Conservation (phyloP, 2,329 filamentous ascomycete species). For the Pseudogymnoascus sp. region DNA sequence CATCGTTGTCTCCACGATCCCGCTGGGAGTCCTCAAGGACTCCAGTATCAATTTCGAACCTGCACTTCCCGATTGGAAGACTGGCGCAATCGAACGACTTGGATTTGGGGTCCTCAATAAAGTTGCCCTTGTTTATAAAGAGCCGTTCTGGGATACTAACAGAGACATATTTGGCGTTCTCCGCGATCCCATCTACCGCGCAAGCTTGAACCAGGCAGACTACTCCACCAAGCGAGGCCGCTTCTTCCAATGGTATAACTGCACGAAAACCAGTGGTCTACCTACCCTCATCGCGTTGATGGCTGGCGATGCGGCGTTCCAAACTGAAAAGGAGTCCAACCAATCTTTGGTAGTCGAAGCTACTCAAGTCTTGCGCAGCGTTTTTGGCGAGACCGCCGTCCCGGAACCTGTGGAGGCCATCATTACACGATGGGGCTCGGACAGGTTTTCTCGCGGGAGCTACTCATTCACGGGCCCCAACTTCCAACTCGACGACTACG, state of each 20-base stretch:
- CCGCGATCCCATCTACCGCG: slow-evolving; percentile 58
- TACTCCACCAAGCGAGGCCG: slow-evolving; percentile 75
- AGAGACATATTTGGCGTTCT: slow-evolving; percentile 92
- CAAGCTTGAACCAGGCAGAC: slow-evolving; percentile 69
- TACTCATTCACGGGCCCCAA: slow-evolving; percentile 88
- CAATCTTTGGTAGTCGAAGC: slow-evolving; percentile 72
- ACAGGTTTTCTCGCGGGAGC: slow-evolving; percentile 84
- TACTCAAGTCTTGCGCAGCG: slow-evolving; percentile 63
- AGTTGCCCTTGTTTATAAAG: slow-evolving; percentile 80
- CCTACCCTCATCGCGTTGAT: slow-evolving; percentile 86
- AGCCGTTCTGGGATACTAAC: slow-evolving; percentile 82
- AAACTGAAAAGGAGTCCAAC: slow-evolving; percentile 71
- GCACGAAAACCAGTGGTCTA: slow-evolving; percentile 78
- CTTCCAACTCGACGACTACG: slow-evolving; percentile 81
- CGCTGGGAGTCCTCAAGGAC: slow-evolving; percentile 86
- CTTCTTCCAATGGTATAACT: slow-evolving; percentile 98
- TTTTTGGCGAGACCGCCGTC: slow-evolving; percentile 63
- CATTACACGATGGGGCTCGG: slow-evolving; percentile 85
- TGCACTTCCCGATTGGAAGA: slow-evolving; percentile 79
- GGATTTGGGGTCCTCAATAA: slow-evolving; percentile 96
- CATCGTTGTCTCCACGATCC: slow-evolving; percentile 80
- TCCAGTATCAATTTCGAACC: slow-evolving; percentile 77
- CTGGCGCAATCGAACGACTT: slow-evolving; percentile 68
- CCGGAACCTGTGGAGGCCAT: slow-evolving; percentile 77
- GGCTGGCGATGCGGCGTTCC: slow-evolving; percentile 88